Percentiles rank a stretch among this genome's conserved stretches.
phyloP scores from a whole-genome alignment of 2,329 filamentous ascomycete species.

The Monosporascus cannonballus region DNA sequence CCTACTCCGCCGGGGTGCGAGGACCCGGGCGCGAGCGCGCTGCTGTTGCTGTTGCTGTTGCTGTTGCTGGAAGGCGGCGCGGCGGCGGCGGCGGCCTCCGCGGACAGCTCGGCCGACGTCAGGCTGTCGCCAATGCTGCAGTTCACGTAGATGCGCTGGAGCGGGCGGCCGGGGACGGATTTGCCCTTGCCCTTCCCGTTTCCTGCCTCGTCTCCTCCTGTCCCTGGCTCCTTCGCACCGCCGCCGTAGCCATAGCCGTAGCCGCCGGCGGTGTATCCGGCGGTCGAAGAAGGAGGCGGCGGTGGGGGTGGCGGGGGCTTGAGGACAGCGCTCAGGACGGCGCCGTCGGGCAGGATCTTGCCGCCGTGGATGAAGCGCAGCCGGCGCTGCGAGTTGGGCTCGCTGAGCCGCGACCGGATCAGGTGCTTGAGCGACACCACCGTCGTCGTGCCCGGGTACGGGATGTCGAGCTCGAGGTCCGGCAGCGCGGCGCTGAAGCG shows the following conservation, averaged over 20 bases:
- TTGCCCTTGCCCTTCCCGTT: conserved; percentile 53
- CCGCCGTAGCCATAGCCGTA: neutral
- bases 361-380: conserved; percentile 88
- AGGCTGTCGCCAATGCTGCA: conserved; percentile 83
- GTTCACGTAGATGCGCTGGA: conserved; percentile 74
- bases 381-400: conserved; percentile 57
- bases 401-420: conserved; percentile 66
- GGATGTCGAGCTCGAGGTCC: conserved; percentile 74
- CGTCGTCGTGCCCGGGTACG: conserved; percentile 61
- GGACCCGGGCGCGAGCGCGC: conserved; percentile 1
- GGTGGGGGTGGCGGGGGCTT: conserved; percentile 54
- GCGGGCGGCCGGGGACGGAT: conserved; percentile 44
- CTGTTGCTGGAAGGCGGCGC: conserved; percentile 6
- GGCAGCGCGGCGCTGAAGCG: conserved; percentile 84
- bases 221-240: conserved; percentile 10
- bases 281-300: conserved; percentile 21
- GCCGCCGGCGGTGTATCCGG: conserved; percentile 10
- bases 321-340: conserved; percentile 62
- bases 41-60: conserved; percentile 1
- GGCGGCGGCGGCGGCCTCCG: conserved; percentile 49
- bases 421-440: conserved; percentile 74
- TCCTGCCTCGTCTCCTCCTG: conserved; percentile 12
- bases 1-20: neutral
- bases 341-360: conserved; percentile 71
- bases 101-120: conserved; percentile 59